A percentile compares a stretch with the other conserved stretches of the same genome.
These are phyloP conservation scores for Iris macrosiphon DNA, from an alignment of 106 monocot species.

Conservation along the genomic window DNA sequence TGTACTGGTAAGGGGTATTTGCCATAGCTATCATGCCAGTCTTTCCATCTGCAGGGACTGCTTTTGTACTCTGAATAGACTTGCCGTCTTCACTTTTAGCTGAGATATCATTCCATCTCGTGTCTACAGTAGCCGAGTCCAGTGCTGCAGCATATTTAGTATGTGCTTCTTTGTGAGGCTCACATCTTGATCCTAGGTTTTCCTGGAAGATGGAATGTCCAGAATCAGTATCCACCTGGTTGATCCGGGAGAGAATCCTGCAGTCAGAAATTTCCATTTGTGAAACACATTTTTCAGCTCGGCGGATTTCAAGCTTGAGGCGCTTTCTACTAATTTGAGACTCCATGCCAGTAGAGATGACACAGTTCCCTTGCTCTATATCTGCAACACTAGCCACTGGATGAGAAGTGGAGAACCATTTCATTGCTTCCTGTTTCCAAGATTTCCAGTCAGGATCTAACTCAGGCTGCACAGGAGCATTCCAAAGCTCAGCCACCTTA, in stretches of 20 bases:
- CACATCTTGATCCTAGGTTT: slow-evolving; percentile 10
- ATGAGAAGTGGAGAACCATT: slow-evolving; percentile 42
- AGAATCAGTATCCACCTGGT: slow-evolving; percentile 7
- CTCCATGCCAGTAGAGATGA: slow-evolving; percentile 16
- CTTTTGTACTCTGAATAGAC: slow-evolving; percentile 4
- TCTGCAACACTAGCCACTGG: slow-evolving; percentile 16
- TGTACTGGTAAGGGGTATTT: slow-evolving; percentile 18
- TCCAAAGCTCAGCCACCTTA: slow-evolving; percentile 63
- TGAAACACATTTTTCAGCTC: slow-evolving; percentile 30
- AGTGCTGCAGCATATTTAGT: slow-evolving; percentile 1
- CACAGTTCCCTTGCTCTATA: slow-evolving; percentile 19
- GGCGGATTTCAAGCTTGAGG: slow-evolving; percentile 57
- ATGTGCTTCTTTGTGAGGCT: too few species aligned
- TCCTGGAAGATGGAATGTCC: slow-evolving; percentile 8
- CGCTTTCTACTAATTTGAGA: slow-evolving; percentile 51
- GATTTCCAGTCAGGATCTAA: slow-evolving; percentile 74
- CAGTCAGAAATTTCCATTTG: slow-evolving; percentile 15
- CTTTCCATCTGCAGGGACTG: not conserved
- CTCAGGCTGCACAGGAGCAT: slow-evolving; percentile 64
- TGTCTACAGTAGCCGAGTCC: not conserved
- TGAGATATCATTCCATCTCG: slow-evolving; percentile 6
- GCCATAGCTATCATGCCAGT: slow-evolving; percentile 3
- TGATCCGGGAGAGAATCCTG: not conserved
- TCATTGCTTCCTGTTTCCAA: slow-evolving; percentile 87
- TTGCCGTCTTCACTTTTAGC: not conserved